Evolutionary conservation across 352 stramenopile species (phyloP).

Genomic region (Globisporangium emineosum): DNA sequence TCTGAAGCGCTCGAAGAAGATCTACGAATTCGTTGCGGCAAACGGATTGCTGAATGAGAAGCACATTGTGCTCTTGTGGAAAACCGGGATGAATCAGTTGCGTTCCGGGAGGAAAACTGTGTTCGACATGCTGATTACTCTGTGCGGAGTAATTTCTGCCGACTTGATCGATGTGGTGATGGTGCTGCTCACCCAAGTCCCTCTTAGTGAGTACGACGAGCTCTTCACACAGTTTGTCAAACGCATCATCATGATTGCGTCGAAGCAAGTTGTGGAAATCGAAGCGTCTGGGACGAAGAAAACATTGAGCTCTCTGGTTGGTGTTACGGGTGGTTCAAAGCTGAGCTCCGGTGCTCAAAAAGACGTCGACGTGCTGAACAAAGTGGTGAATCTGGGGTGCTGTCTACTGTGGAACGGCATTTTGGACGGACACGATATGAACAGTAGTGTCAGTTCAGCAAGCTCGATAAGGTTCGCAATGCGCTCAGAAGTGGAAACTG

Average conservation of each 20-base stretch:
- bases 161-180: conserved; percentile 79
- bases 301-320: conserved; percentile 62
- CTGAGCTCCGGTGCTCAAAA: conserved; percentile 49
- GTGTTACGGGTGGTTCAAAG: conserved; percentile 48
- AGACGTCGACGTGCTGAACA: conserved; percentile 68
- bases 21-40: conserved; percentile 67
- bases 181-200: conserved; percentile 72
- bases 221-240: conserved; percentile 76
- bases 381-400: conserved; percentile 67
- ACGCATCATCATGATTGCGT: conserved; percentile 66
- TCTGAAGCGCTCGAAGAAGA: conserved; percentile 65
- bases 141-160: conserved; percentile 62
- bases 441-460: conserved; percentile 8
- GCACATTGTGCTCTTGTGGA: conserved; percentile 77
- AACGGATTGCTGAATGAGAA: conserved; percentile 56
- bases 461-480: conserved; percentile 29
- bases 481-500: conserved; percentile 47
- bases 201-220: conserved; percentile 69
- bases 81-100: conserved; percentile 62
- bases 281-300: conserved; percentile 70
- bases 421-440: conserved; percentile 31
- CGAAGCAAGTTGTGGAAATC: conserved; percentile 67
- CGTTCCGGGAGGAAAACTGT: conserved; percentile 65
- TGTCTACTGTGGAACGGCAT: conserved; percentile 82
- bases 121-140: conserved; percentile 67